These are phyloP conservation scores for Umbelopsis sp. DNA, from an alignment of 192 early-diverging fungal species.

Conservation along the genomic window DNA sequence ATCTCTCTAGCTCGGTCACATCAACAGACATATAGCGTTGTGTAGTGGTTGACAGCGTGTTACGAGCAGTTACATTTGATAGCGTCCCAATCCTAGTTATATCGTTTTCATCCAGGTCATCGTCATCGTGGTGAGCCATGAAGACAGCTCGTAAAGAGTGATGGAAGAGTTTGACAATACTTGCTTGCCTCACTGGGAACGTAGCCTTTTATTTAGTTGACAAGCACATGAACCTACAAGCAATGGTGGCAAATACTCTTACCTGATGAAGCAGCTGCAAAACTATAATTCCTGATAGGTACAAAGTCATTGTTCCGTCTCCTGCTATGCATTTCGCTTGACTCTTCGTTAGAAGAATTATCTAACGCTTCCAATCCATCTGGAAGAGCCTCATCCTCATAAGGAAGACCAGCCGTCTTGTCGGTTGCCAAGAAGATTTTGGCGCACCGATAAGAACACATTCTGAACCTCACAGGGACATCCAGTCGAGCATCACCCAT, in stretches of 20 bases:
- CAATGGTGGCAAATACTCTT: neutral
- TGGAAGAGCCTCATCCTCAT: neutral
- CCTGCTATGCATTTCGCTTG: neutral
- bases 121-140: neutral
- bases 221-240: neutral
- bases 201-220: no score
- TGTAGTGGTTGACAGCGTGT: neutral
- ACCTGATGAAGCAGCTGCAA: neutral
- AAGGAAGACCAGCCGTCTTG: neutral
- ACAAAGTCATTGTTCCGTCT: neutral
- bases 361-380: constrained; percentile 3
- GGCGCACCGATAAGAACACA: constrained; percentile 30
- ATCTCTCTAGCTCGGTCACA: neutral
- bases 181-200: neutral
- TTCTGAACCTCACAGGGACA: constrained; percentile 27
- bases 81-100: neutral
- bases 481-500: constrained; percentile 29
- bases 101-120: neutral
- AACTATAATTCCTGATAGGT: neutral
- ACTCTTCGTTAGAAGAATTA: neutral
- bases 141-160: neutral
- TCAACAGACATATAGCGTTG: neutral
- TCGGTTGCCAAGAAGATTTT: neutral
- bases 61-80: neutral
- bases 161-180: neutral